phyloP scores from a whole-genome alignment of 192 early-diverging fungal species.

The Diversispora epigaea region DNA sequence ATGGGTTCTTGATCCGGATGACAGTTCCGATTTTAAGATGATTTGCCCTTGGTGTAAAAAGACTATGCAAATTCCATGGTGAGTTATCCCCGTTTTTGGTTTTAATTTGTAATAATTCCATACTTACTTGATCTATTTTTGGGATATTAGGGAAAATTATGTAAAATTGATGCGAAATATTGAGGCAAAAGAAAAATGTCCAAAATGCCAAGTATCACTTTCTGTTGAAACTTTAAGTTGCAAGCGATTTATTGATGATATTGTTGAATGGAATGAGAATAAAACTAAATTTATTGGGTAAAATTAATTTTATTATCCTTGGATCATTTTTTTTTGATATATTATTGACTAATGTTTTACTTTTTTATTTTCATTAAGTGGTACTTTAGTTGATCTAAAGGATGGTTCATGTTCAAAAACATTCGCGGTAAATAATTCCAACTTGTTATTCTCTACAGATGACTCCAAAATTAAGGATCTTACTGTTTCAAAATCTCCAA shows the following conservation, averaged over 20 bases:
- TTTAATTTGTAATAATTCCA: background rate
- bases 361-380: background rate
- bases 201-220: background rate
- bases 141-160: background rate
- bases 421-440: background rate
- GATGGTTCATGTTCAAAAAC: background rate
- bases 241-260: too few relatives aligned
- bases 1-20: too few relatives aligned
- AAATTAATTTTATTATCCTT: background rate
- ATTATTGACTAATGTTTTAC: background rate
- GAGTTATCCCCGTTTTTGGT: background rate
- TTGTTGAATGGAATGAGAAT: too few relatives aligned
- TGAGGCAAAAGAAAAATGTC: conserved; percentile 3
- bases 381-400: background rate
- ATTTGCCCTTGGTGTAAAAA: conserved; percentile 18
- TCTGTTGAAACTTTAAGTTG: background rate
- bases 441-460: background rate
- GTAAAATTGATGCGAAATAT: too few relatives aligned
- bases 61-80: background rate
- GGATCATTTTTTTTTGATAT: background rate
- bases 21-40: background rate
- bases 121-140: background rate
- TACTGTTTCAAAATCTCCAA: background rate
- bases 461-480: background rate
- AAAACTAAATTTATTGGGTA: background rate